Evolutionary conservation across 208 protist species (phyloP), one percentile per base, ranked within the genome.

Genomic region (Sergeia podlipaevii): DNA sequence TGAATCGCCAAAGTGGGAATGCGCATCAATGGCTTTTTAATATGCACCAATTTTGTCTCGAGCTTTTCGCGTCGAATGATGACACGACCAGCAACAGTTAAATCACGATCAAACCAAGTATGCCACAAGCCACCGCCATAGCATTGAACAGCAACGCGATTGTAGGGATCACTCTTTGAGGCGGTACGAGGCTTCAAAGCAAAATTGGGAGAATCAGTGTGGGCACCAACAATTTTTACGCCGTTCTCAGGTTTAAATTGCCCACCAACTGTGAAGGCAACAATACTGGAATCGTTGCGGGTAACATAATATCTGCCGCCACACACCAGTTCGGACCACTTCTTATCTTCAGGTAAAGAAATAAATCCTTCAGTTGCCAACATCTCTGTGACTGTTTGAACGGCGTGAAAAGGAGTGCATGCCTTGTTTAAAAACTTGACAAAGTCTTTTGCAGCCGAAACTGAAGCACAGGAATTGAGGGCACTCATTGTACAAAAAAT

Each of bases 1-100:
- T 99, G 98, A 67, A 99, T 99, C 15, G 97, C 97, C 1, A 99
- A 70, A 32, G 77, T 95, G 11, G 98, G 96, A 55, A 99, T 96
- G 15, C 92, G 79, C 54, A 98, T 48, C 54, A 99, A 91, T 0
- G 96, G 96, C 49, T 90, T 96, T 6, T 95, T 60, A 24, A 98
- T 66, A 18, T 80, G 67, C 3, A 97, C 57, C 1, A 96, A 60
- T 17, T 77, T 59, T 27, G 74, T 70, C 33, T 77, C 49, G 20
- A 94, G 28, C 7, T 51, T 63, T 30, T 42, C 60, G 26, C 56
- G 45, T 21, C 44, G 52, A 53, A 93, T 20, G 38, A 96, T 45
- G 26, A 95, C 89, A 3, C 89, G 77, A 2, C 89, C 89, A 2
- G 89, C 89, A 4, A 96, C 71, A 4, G 89, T 91, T 30, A 96